Conservation (phyloP, 2,329 filamentous ascomycete species). For the Nothophoma quercina region DNA sequence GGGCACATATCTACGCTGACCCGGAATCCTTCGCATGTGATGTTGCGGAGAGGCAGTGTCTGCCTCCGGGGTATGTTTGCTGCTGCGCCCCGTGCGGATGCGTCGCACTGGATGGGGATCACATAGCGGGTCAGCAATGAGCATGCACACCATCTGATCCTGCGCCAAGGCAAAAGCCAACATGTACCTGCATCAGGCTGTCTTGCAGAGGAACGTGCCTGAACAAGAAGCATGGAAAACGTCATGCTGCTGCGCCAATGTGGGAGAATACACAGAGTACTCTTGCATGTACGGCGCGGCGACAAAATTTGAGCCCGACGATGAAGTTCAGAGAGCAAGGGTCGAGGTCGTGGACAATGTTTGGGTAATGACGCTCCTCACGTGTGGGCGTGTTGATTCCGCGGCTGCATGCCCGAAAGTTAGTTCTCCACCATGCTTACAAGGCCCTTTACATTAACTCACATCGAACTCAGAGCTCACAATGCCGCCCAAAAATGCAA, state of each 20-base stretch:
- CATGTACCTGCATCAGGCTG: background rate
- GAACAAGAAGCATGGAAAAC: background rate
- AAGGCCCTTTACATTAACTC: constrained; percentile 3
- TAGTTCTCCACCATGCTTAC: constrained; percentile 6
- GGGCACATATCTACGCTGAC: background rate
- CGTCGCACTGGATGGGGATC: constrained; percentile 3
- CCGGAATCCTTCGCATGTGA: background rate
- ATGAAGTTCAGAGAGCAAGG: background rate
- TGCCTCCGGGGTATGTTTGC: too few relatives aligned
- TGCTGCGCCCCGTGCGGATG: constrained; percentile 3
- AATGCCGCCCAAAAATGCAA: constrained; percentile 40
- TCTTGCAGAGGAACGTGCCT: background rate
- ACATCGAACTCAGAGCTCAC: background rate
- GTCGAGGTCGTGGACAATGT: background rate
- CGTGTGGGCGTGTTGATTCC: constrained; percentile 2
- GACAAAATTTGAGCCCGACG: too few relatives aligned
- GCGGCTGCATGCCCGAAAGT: background rate
- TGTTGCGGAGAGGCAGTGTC: constrained; percentile 9
- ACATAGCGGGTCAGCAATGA: background rate
- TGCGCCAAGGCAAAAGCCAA: background rate
- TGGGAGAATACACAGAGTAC: background rate
- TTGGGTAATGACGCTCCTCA: background rate
- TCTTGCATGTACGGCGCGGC: too few relatives aligned
- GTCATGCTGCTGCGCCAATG: background rate
- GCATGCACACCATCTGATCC: constrained; percentile 3